Evolutionary conservation across 768 basidiomycete species (phyloP).

Genomic region (Suillus occidentalis): DNA sequence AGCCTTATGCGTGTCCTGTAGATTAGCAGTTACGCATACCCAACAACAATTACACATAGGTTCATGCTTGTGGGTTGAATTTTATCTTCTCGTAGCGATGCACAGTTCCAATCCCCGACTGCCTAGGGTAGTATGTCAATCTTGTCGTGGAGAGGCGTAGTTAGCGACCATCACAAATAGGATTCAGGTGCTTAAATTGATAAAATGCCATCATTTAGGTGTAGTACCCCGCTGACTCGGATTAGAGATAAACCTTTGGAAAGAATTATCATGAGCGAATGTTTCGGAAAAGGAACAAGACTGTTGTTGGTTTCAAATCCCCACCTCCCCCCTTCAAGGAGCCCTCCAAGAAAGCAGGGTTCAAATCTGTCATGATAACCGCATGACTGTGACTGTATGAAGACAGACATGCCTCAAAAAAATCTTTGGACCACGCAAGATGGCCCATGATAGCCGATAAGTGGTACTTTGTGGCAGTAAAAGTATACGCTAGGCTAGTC

Average conservation of each 20-base stretch:
- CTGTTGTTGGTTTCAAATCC: too few species aligned
- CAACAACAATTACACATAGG: background rate
- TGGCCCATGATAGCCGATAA: slow-evolving; percentile 67
- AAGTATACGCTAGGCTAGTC: too few species aligned
- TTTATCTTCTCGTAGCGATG: background rate
- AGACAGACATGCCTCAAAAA: too few species aligned
- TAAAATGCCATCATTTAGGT: too few species aligned
- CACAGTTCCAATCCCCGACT: background rate
- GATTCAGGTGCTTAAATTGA: background rate
- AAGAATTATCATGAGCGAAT: too few species aligned
- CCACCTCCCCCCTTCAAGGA: too few species aligned
- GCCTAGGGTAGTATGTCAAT: too few species aligned
- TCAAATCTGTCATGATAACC: background rate
- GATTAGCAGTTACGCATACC: background rate
- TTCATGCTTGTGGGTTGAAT: too few species aligned
- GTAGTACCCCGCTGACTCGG: background rate
- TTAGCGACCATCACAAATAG: background rate
- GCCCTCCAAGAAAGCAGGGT: background rate
- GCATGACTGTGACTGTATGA: slow-evolving; percentile 31
- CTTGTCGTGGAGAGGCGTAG: background rate
- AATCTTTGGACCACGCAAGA: slow-evolving; percentile 77
- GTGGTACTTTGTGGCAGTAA: slow-evolving; percentile 80
- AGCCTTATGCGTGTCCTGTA: background rate
- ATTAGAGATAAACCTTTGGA: background rate
- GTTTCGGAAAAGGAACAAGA: too few species aligned